Evolutionary conservation across 2,329 filamentous ascomycete genomes (phyloP).

Genomic region (Alternaria novae-zelandiae): DNA sequence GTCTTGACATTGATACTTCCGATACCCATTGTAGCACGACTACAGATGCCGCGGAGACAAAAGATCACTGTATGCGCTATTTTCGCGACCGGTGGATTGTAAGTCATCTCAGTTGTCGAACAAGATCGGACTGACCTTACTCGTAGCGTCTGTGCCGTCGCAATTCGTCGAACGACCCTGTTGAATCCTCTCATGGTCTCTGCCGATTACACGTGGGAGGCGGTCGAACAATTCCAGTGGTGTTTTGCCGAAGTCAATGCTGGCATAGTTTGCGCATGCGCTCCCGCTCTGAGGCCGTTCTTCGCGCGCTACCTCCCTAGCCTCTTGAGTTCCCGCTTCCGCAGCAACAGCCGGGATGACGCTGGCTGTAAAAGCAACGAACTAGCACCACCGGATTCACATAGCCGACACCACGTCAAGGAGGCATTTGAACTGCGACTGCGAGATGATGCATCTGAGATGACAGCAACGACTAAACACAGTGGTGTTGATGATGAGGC

Average conservation of each 20-base stretch:
- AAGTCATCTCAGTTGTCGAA: neutral
- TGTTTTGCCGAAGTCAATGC: neutral
- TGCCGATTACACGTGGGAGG: neutral
- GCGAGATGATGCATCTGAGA: neutral
- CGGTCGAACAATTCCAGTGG: neutral
- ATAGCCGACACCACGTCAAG: neutral
- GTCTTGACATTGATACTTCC: neutral
- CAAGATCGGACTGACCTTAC: neutral
- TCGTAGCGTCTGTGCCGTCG: neutral
- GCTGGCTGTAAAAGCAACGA: neutral
- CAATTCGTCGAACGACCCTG: neutral
- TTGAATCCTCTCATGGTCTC: neutral
- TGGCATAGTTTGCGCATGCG: neutral
- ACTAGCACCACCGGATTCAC: neutral
- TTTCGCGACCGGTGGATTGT: slow-evolving; percentile 1
- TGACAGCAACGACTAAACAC: neutral
- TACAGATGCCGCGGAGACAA: neutral
- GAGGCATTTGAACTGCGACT: neutral
- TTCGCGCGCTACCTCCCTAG: neutral
- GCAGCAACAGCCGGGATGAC: neutral
- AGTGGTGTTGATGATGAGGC: neutral
- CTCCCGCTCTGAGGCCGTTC: neutral
- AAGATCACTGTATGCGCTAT: neutral
- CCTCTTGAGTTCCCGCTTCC: neutral
- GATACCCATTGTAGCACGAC: neutral